Evolutionary conservation across 768 basidiomycete genomes (phyloP).

Genomic region (Mycena alexandri): DNA sequence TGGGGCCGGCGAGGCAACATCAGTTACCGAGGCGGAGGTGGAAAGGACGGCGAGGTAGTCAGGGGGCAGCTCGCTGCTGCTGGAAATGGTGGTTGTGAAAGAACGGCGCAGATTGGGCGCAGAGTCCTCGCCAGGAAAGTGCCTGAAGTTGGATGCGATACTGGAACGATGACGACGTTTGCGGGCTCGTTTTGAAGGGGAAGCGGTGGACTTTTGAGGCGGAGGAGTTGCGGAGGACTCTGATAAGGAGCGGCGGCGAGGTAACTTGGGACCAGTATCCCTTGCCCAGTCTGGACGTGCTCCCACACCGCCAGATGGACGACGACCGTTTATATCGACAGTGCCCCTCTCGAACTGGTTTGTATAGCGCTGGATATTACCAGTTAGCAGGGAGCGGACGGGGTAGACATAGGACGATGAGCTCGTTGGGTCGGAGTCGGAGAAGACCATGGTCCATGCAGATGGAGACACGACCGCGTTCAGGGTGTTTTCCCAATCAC

Average conservation of each 20-base stretch:
- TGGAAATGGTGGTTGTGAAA: constrained; percentile 21
- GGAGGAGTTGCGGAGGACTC: constrained; percentile 26
- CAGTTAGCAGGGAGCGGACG: constrained; percentile 55
- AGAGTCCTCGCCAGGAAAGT: constrained; percentile 49
- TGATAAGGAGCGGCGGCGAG: constrained; percentile 29
- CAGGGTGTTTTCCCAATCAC: too few species aligned
- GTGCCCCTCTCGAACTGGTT: background rate
- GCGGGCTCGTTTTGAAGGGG: constrained; percentile 16
- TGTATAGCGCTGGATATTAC: constrained; percentile 47
- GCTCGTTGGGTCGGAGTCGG: too few species aligned
- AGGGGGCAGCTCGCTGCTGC: constrained; percentile 28
- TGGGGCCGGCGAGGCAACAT: constrained; percentile 26
- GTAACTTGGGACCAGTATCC: constrained; percentile 2
- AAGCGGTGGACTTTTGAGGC: constrained; percentile 1
- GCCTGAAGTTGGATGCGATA: constrained; percentile 46
- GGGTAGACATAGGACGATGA: constrained; percentile 55
- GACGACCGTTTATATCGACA: constrained; percentile 19
- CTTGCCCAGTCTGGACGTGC: background rate
- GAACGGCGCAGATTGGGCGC: constrained; percentile 41
- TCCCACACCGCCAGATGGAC: background rate
- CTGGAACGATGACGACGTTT: constrained; percentile 22
- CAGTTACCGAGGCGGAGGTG: constrained; percentile 24
- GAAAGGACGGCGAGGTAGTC: constrained; percentile 37
- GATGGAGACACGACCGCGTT: too few species aligned
- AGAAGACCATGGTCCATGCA: too few species aligned